Percentiles rank a stretch among this genome's conserved stretches.
Conservation (phyloP, 768 basidiomycete species). For the Phlebiopsis flavidoalba region DNA sequence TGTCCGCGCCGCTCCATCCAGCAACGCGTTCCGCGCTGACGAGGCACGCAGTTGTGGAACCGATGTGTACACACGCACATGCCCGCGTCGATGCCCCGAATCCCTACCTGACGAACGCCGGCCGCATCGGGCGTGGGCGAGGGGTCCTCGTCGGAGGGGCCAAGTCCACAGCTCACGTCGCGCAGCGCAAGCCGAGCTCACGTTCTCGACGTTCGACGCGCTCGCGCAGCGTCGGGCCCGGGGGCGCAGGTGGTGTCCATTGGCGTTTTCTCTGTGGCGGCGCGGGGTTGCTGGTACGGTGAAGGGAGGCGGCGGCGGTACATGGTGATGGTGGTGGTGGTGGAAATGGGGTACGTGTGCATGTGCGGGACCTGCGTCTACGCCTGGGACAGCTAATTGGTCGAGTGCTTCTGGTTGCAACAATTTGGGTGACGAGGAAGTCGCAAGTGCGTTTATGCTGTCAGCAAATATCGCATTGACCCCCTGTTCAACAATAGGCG, state of each 20-base stretch:
- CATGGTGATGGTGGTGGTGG: background rate
- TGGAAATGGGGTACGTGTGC: background rate
- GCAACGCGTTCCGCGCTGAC: slow-evolving; percentile 63
- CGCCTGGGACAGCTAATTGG: background rate
- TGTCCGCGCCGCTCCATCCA: slow-evolving; percentile 45
- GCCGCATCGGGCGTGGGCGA: slow-evolving; percentile 16
- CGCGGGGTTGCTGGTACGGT: slow-evolving; percentile 13
- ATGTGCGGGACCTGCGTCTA: background rate
- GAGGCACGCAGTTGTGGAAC: slow-evolving; percentile 71
- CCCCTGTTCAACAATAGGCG: no score
- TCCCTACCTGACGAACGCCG: slow-evolving; percentile 27
- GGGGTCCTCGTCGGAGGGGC: slow-evolving; percentile 30
- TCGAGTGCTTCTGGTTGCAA: no score
- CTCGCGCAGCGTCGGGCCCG: slow-evolving; percentile 68
- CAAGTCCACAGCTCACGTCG: slow-evolving; percentile 71
- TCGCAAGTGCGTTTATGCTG: no score
- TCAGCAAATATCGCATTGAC: background rate
- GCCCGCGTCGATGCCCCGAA: slow-evolving; percentile 25
- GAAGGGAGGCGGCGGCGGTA: slow-evolving; percentile 1
- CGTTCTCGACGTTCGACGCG: slow-evolving; percentile 69
- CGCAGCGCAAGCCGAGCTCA: slow-evolving; percentile 68
- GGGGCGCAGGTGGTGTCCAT: slow-evolving; percentile 60
- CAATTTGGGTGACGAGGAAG: no score
- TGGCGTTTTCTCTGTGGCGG: slow-evolving; percentile 33
- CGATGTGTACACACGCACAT: slow-evolving; percentile 50